These are phyloP conservation scores for Mycena sp. DNA, from an alignment of 1,284 basidiomycete genomes.

Conservation along the genomic window DNA sequence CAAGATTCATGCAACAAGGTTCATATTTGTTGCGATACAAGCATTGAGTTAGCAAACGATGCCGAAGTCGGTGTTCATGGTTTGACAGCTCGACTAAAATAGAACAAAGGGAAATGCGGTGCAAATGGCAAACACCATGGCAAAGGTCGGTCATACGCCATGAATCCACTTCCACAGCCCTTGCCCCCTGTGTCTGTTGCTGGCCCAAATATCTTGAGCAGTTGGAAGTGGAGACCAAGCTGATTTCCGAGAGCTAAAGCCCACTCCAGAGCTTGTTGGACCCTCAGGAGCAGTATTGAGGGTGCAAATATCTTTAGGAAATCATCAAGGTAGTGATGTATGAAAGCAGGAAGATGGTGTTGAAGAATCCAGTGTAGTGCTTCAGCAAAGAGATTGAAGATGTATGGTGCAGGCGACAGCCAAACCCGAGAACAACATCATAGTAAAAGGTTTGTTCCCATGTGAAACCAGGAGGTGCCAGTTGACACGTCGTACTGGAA, in stretches of 20 bases:
- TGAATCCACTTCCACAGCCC: too few species aligned
- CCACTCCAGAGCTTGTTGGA: conserved; percentile 3
- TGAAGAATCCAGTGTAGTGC: conserved; percentile 45
- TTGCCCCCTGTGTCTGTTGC: too few species aligned
- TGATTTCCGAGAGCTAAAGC: conserved; percentile 7
- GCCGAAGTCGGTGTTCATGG: too few species aligned
- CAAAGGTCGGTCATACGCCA: too few species aligned
- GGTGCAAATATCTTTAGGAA: conserved; percentile 28
- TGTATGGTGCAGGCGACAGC: conserved; percentile 43
- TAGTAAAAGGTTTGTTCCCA: conserved; percentile 43
- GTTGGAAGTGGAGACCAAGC: conserved; percentile 15
- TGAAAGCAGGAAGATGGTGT: conserved; percentile 32
- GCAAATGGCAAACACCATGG: too few species aligned
- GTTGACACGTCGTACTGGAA: conserved; percentile 42
- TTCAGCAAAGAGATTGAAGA: conserved; percentile 49
- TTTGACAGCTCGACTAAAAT: too few species aligned
- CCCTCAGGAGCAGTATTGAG: background rate
- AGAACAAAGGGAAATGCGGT: too few species aligned
- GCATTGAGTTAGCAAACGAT: too few species aligned
- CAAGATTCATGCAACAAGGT: too few species aligned
- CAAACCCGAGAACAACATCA: conserved; percentile 38
- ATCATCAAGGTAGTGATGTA: conserved; percentile 30
- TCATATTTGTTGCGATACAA: too few species aligned
- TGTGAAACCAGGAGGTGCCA: conserved; percentile 46
- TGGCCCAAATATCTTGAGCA: conserved; percentile 5